phyloP scores from a whole-genome alignment of 257 asterid genomes.

The Cordia subcordata region DNA sequence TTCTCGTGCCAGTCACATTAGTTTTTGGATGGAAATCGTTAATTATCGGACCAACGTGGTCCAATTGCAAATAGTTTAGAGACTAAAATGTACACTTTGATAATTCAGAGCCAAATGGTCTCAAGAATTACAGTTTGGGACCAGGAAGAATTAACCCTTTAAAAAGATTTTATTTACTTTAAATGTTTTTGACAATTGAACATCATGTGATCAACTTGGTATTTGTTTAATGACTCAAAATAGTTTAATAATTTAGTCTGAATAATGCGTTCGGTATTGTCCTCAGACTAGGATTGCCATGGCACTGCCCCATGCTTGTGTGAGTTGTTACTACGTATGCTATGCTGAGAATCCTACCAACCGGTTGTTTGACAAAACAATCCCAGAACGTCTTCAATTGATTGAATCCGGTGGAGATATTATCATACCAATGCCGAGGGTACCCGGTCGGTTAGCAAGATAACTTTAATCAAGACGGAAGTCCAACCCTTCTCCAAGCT shows the following conservation, averaged over 20 bases:
- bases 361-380: conserved; percentile 63
- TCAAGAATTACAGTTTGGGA: too few species aligned
- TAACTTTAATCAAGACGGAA: conserved; percentile 8
- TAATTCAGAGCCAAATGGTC: too few species aligned
- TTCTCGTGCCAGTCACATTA: too few species aligned
- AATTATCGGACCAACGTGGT: too few species aligned
- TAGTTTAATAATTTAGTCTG: background rate
- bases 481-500: too few species aligned
- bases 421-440: conserved; percentile 67
- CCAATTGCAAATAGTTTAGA: too few species aligned
- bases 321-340: conserved; percentile 89
- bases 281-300: conserved; percentile 92
- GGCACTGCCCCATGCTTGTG: conserved; percentile 98
- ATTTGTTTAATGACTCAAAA: background rate
- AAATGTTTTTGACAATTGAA: background rate
- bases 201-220: conserved; percentile 24
- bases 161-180: too few species aligned
- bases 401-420: conserved; percentile 58
- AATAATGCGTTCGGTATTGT: conserved; percentile 6
- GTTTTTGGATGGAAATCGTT: too few species aligned
- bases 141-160: too few species aligned
- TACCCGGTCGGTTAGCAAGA: conserved; percentile 56
- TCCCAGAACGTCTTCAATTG: conserved; percentile 40
- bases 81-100: too few species aligned
- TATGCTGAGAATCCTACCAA: conserved; percentile 86